phyloP scores from a whole-genome alignment of 1,284 basidiomycete genomes.

The Violaceomyces palustris region DNA sequence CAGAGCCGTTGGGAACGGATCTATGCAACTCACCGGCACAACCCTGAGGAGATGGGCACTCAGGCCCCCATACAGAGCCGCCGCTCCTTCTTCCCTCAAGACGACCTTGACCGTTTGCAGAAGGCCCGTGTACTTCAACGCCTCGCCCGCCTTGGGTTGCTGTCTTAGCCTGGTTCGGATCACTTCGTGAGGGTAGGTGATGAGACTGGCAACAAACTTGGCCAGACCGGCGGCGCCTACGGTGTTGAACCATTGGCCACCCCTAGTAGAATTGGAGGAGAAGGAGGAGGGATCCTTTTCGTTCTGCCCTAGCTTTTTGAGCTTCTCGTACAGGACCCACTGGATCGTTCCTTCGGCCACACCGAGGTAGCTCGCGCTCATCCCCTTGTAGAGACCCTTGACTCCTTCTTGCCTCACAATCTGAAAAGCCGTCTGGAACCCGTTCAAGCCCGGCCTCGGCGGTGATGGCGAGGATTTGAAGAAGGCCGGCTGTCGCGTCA shows the following conservation, averaged over 20 bases:
- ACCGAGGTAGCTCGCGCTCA: constrained; percentile 90
- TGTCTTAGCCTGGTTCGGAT: constrained; percentile 87
- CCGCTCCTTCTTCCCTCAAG: constrained; percentile 80
- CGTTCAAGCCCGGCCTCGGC: constrained; percentile 56
- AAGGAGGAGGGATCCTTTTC: not conserved
- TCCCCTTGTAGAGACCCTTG: constrained; percentile 84
- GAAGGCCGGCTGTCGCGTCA: constrained; percentile 7
- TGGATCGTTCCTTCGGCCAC: constrained; percentile 96
- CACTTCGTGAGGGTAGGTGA: constrained; percentile 52
- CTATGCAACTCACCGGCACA: constrained; percentile 60
- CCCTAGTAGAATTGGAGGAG: constrained; percentile 57
- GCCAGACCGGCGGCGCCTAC: constrained; percentile 85
- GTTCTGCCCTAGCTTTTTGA: constrained; percentile 59
- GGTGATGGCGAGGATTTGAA: constrained; percentile 34
- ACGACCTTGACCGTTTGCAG: constrained; percentile 78
- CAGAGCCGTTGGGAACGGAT: not conserved
- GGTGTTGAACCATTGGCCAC: constrained; percentile 79
- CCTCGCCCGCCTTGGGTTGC: constrained; percentile 59
- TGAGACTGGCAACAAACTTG: constrained; percentile 64
- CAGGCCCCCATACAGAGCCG: constrained; percentile 83
- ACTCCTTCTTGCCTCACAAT: constrained; percentile 80
- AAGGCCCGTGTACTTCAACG: constrained; percentile 75
- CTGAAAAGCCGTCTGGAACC: constrained; percentile 63
- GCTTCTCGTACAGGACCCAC: constrained; percentile 89
- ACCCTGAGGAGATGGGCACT: constrained; percentile 93